Conservation (phyloP, 2,329 filamentous ascomycete species). For the Colletotrichum sidae region DNA sequence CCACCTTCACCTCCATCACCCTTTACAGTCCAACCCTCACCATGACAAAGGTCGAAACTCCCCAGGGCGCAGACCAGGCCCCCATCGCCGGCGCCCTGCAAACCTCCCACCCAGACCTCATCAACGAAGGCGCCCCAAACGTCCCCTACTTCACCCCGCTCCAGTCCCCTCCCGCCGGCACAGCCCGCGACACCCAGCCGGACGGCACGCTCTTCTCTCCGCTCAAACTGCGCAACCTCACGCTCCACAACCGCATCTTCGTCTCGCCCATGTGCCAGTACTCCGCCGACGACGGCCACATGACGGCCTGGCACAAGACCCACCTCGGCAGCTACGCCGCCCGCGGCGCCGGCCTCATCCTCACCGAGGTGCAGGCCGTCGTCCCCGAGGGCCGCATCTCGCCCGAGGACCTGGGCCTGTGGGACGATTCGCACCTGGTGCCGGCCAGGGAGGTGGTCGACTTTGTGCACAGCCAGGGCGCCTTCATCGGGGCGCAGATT, state of each 20-base stretch:
- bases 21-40: background rate
- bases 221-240: conserved; percentile 55
- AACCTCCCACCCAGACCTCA: conserved; percentile 6
- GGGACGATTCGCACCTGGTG: conserved; percentile 78
- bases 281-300: conserved; percentile 53
- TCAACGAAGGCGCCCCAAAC: conserved; percentile 43
- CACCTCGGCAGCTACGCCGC: conserved; percentile 52
- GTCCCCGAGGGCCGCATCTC: conserved; percentile 78
- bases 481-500: conserved; percentile 76
- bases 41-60: conserved; percentile 27
- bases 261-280: conserved; percentile 62
- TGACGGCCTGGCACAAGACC: conserved; percentile 56
- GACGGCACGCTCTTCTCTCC: conserved; percentile 58
- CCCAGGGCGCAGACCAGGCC: conserved; percentile 20
- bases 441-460: conserved; percentile 69
- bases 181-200: conserved; percentile 58
- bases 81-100: conserved; percentile 9
- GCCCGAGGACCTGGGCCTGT: conserved; percentile 74
- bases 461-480: conserved; percentile 74
- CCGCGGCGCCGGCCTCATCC: conserved; percentile 67
- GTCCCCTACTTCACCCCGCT: conserved; percentile 61
- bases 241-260: conserved; percentile 59
- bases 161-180: conserved; percentile 59
- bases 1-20: background rate
- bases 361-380: conserved; percentile 78